Evolutionary conservation across 176 grass and related monocot species (phyloP).

Genomic region (Thinopyrum elongatum): DNA sequence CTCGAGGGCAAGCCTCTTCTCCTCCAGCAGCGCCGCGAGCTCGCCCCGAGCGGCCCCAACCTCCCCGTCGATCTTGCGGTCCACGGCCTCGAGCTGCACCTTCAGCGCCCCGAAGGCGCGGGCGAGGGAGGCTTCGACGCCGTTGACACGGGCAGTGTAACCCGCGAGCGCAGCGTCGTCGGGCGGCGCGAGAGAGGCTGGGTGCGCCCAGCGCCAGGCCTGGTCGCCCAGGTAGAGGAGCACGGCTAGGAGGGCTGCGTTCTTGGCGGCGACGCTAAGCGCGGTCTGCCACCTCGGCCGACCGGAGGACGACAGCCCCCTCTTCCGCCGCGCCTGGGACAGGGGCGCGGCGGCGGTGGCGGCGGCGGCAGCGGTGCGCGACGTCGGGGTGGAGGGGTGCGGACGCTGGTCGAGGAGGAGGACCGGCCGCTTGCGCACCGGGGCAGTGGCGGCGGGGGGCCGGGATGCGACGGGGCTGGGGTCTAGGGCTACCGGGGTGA

Average conservation of each 20-base stretch:
- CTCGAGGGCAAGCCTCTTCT: slow-evolving; percentile 50
- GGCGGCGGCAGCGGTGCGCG: neutral
- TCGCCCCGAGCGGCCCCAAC: slow-evolving; percentile 40
- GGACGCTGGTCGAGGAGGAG: slow-evolving; percentile 40
- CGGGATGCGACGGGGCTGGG: slow-evolving; percentile 28
- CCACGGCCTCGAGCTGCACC: slow-evolving; percentile 74
- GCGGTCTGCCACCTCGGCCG: slow-evolving; percentile 46
- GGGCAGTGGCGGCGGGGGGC: slow-evolving; percentile 6
- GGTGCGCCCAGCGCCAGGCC: slow-evolving; percentile 40
- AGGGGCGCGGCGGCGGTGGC: neutral
- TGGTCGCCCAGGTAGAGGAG: slow-evolving; percentile 54
- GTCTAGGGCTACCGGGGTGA: slow-evolving; percentile 29
- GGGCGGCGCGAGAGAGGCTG: neutral
- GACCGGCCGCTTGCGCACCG: slow-evolving; percentile 40
- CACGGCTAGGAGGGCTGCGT: slow-evolving; percentile 40
- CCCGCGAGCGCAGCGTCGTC: slow-evolving; percentile 20
- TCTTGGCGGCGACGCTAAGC: slow-evolving; percentile 54
- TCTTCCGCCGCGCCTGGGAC: slow-evolving; percentile 2
- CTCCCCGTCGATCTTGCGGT: slow-evolving; percentile 73
- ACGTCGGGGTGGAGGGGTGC: slow-evolving; percentile 20
- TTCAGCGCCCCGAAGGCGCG: slow-evolving; percentile 60
- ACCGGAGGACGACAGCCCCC: neutral
- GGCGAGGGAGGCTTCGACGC: slow-evolving; percentile 62
- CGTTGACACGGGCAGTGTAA: slow-evolving; percentile 53
- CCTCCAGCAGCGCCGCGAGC: slow-evolving; percentile 50